Evolutionary conservation across 805 yeast genomes (phyloP), one percentile per base, ranked within the genome.

Genomic region (Kluyveromyces nonfermentans): DNA sequence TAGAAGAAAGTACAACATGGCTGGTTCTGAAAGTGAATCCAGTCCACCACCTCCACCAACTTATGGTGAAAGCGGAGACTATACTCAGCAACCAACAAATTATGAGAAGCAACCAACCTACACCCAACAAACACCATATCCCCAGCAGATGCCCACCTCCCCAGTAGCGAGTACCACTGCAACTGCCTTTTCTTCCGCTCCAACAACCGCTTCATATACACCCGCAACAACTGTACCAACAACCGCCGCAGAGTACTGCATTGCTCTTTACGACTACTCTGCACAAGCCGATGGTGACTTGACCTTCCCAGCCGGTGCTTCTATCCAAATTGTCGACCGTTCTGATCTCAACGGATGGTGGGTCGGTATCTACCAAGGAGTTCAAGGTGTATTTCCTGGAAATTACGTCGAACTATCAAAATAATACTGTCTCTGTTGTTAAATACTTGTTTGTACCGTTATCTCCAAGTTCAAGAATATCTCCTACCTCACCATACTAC

Each of bases 201-300:
- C 54, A 10, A 55, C 52, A 33, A 45, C 48, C 4, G 45, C 41
- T 7, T 45, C 60, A 6, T 38, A 28, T 15, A 31, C 47, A 7
- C 52, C 57, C 14, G 56, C 58, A 19, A 52, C 60, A 3, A 54
- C 63, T 12, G 65, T 69, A 9, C 61, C 67, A 1, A 56, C 63
- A 3, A 60, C 71, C 8, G 69, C 64, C 4, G 68, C 60, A 3
- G 81, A 78, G 54, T 75, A 82, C 12, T 88, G 96, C 57, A 84
- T 95, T 10, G 96, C 98, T 0, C 63, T 89, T 41, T 90, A 89
- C 61, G 97, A 89, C 57, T 90, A 86, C 64, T 68, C 82, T 7
- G 96, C 97, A 0, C 97, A 88, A 64, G 93, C 96, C 0, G 85
- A 75, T 28, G 97, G 97, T 18, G 98, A 93, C 60, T 72, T 93